Percentiles rank a stretch among this genome's conserved stretches.
phyloP scores from a whole-genome alignment of 2,329 filamentous ascomycete species.

The Pseudocercospora cruenta region DNA sequence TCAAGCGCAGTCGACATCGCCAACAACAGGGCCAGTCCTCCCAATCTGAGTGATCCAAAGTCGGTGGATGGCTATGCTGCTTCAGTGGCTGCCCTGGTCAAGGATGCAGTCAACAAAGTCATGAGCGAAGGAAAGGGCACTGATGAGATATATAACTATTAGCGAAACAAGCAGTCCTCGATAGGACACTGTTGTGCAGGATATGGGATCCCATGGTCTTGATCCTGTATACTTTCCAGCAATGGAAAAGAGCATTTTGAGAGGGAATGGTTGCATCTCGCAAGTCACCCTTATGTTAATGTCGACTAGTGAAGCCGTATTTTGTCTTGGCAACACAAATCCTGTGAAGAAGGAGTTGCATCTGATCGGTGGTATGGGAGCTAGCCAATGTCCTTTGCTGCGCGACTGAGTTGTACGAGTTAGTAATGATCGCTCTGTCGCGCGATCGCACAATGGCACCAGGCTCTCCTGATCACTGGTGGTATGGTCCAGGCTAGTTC shows the following conservation, averaged over 20 bases:
- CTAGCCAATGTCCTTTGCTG: not conserved
- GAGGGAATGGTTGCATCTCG: not conserved
- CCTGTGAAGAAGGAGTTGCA: not conserved
- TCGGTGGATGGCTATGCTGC: slow-evolving; percentile 15
- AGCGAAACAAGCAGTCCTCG: not conserved
- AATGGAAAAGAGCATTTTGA: not conserved
- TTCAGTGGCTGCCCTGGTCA: slow-evolving; percentile 4
- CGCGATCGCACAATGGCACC: not conserved
- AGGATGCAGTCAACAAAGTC: slow-evolving; percentile 8
- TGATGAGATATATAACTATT: slow-evolving; percentile 10
- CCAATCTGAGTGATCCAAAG: slow-evolving; percentile 3
- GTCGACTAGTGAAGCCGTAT: not conserved
- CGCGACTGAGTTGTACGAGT: not conserved
- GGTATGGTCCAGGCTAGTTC: not conserved
- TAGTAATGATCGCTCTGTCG: not conserved
- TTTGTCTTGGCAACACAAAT: not conserved
- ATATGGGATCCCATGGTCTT: not conserved
- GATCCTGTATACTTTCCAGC: not conserved
- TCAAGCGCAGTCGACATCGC: not conserved
- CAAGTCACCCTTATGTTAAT: not conserved
- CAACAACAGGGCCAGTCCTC: not conserved
- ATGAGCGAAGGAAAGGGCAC: slow-evolving; percentile 5
- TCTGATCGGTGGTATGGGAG: not conserved
- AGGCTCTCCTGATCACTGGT: not conserved
- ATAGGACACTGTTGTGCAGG: not conserved